A percentile compares a stretch with the other conserved stretches of the same genome.
phyloP scores from a whole-genome alignment of 2,329 filamentous ascomycete species.

The Calycina herbarum region DNA sequence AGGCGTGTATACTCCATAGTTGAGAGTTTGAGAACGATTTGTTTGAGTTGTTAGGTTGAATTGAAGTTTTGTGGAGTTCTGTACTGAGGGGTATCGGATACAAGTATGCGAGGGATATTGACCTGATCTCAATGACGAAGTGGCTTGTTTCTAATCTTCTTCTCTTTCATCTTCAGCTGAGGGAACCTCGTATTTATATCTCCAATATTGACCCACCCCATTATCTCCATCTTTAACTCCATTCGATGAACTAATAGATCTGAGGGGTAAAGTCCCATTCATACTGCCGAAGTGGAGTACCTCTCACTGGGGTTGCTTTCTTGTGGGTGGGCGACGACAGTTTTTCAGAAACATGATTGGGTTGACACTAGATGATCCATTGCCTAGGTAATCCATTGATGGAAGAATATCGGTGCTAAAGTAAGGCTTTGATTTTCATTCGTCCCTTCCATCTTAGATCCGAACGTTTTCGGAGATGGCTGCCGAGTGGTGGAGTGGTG shows the following conservation, averaged over 20 bases:
- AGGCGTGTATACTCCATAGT: conserved; percentile 21
- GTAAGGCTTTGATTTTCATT: neutral
- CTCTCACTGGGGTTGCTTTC: too few relatives aligned
- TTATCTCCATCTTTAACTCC: conserved; percentile 3
- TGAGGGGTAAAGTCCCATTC: neutral
- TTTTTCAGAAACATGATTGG: neutral
- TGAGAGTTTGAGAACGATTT: neutral
- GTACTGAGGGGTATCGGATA: neutral
- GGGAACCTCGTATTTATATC: neutral
- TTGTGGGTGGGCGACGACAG: neutral
- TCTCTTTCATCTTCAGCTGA: neutral
- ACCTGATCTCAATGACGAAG: neutral
- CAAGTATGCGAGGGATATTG: neutral
- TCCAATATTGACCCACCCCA: too few relatives aligned
- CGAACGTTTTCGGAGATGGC: neutral
- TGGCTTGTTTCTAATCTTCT: neutral
- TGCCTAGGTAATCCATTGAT: neutral
- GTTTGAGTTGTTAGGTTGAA: neutral
- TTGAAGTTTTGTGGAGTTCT: neutral
- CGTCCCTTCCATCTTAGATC: neutral
- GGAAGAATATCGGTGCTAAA: neutral
- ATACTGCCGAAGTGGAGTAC: too few relatives aligned
- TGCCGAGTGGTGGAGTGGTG: too few relatives aligned
- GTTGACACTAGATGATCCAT: neutral
- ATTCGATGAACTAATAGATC: neutral